Conservation (phyloP, 768 basidiomycete species). For the Boletus tomentosulus region DNA sequence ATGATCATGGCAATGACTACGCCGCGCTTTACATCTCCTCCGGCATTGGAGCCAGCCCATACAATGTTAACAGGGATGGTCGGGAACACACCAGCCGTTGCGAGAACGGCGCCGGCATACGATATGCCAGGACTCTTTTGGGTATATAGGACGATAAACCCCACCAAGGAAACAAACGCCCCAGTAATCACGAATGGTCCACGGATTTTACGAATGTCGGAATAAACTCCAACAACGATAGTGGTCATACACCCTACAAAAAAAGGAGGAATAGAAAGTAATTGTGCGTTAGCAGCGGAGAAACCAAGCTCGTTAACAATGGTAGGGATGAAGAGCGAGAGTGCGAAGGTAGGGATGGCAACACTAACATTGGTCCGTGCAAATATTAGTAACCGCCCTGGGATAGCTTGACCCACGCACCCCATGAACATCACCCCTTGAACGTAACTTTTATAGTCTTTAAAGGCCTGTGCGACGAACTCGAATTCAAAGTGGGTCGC, state of each 20-base stretch:
- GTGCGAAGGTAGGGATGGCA: not conserved
- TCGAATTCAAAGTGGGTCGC: not conserved
- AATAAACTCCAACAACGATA: not conserved
- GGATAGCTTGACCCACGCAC: not conserved
- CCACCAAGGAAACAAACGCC: not conserved
- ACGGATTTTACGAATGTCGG: not conserved
- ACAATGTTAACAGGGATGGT: not conserved
- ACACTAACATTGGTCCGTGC: not conserved
- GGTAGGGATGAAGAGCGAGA: slow-evolving; percentile 1
- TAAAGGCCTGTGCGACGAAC: not conserved
- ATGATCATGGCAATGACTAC: not conserved
- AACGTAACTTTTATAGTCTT: slow-evolving; percentile 1
- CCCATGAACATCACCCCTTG: not conserved
- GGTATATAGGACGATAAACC: not conserved
- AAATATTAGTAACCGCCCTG: not conserved
- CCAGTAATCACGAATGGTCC: not conserved
- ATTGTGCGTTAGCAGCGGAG: not conserved
- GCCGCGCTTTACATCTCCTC: not conserved
- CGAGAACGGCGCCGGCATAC: not conserved
- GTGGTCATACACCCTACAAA: not conserved
- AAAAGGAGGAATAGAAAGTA: slow-evolving; percentile 1
- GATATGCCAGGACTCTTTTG: not conserved
- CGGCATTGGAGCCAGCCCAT: not conserved
- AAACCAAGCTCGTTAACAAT: slow-evolving; percentile 2
- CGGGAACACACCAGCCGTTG: not conserved